Percentiles rank a stretch among this genome's conserved stretches.
These are phyloP conservation scores for Hippophae rhamnoides DNA, from an alignment of 306 rosid genomes.

Conservation along the genomic window DNA sequence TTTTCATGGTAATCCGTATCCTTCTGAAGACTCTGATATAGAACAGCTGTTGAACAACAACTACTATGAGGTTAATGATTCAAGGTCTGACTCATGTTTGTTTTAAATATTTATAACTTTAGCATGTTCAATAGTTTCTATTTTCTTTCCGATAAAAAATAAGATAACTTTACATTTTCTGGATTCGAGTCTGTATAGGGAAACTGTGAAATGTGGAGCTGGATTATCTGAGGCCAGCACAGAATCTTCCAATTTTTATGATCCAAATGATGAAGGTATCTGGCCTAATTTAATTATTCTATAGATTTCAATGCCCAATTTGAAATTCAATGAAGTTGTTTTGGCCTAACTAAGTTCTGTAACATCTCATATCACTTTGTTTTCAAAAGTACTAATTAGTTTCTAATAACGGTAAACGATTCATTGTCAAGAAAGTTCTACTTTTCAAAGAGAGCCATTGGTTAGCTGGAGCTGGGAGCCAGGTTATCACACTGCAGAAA, in stretches of 20 bases:
- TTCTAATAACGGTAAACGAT: conserved; percentile 10
- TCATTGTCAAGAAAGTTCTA: conserved; percentile 35
- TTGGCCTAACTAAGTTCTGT: background rate
- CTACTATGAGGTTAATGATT: conserved; percentile 26
- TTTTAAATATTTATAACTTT: background rate
- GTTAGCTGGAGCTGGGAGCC: conserved; percentile 66
- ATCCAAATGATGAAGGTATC: conserved; percentile 41
- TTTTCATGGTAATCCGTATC: conserved; percentile 18
- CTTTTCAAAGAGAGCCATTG: conserved; percentile 67
- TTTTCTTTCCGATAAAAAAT: background rate
- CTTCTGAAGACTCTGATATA: conserved; percentile 20
- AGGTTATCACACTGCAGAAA: conserved; percentile 68
- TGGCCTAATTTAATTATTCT: conserved; percentile 3
- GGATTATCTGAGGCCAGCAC: conserved; percentile 26
- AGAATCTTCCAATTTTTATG: conserved; percentile 26
- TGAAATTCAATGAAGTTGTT: background rate
- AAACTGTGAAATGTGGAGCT: conserved; percentile 29
- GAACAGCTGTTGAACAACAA: conserved; percentile 18
- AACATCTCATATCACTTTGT: background rate
- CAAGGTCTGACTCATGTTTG: conserved; percentile 35
- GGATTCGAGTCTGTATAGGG: conserved; percentile 29
- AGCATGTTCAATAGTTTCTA: background rate
- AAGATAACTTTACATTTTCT: background rate
- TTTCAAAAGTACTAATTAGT: background rate
- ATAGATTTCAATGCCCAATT: background rate